These are phyloP conservation scores for Nemania serpens DNA, from an alignment of 2,329 filamentous ascomycete genomes.

Conservation along the genomic window DNA sequence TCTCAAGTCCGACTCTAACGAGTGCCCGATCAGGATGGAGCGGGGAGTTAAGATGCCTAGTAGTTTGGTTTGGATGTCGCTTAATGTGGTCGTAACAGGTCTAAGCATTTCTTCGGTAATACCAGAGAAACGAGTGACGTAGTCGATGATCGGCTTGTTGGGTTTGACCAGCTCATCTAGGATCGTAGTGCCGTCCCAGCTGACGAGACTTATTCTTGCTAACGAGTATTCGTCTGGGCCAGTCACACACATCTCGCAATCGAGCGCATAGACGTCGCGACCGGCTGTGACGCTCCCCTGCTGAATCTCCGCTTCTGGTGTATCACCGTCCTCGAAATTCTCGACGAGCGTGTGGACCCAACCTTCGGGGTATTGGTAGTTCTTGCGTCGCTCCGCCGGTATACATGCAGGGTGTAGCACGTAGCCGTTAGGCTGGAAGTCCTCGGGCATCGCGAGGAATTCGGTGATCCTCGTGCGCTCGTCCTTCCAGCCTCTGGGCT, in stretches of 20 bases:
- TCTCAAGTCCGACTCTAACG: constrained; percentile 80
- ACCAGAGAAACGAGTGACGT: constrained; percentile 88
- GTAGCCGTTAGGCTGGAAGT: constrained; percentile 84
- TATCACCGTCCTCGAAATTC: constrained; percentile 66
- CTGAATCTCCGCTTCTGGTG: constrained; percentile 73
- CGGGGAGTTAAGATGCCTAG: constrained; percentile 72
- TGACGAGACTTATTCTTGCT: constrained; percentile 83
- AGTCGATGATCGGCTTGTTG: constrained; percentile 84
- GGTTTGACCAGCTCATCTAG: constrained; percentile 94
- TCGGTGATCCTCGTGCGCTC: constrained; percentile 81
- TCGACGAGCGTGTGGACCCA: constrained; percentile 83
- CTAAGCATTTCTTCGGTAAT: constrained; percentile 87
- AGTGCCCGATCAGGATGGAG: constrained; percentile 79
- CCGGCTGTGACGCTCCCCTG: constrained; percentile 83
- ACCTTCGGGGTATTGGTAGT: constrained; percentile 64
- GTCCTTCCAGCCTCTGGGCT: constrained; percentile 71
- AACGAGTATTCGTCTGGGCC: constrained; percentile 79
- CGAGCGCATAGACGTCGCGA: constrained; percentile 77
- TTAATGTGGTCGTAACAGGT: constrained; percentile 79
- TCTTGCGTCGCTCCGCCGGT: constrained; percentile 59
- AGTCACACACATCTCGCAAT: constrained; percentile 98
- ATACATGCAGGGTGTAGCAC: constrained; percentile 80
- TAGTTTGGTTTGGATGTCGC: constrained; percentile 80
- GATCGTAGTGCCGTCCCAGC: constrained; percentile 82
- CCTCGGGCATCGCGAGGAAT: constrained; percentile 72